Percentiles rank a stretch among this genome's conserved stretches.
Evolutionary conservation across 768 basidiomycete genomes (phyloP).

Genomic region (Rhizopogon vesiculosus): DNA sequence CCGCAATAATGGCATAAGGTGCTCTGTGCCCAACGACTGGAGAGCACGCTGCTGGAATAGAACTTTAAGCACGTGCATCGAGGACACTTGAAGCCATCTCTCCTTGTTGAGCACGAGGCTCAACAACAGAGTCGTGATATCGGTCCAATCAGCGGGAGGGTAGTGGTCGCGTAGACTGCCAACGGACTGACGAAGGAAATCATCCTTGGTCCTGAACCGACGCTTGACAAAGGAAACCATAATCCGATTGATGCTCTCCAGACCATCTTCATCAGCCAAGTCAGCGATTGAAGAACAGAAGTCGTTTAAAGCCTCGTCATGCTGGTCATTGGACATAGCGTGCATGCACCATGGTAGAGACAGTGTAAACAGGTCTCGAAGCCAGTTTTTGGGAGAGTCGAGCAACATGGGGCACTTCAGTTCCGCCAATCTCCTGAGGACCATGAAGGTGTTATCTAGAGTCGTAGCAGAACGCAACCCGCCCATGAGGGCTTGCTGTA

Average conservation of each 20-base stretch:
- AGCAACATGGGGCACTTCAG: constrained; percentile 61
- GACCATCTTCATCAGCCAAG: constrained; percentile 69
- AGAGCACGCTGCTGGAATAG: constrained; percentile 81
- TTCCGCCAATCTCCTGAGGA: constrained; percentile 59
- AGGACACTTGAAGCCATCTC: constrained; percentile 75
- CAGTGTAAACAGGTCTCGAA: constrained; percentile 79
- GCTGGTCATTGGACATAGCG: constrained; percentile 61
- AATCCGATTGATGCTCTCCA: constrained; percentile 78
- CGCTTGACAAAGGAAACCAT: constrained; percentile 86
- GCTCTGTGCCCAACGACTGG: constrained; percentile 74
- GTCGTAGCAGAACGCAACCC: constrained; percentile 81
- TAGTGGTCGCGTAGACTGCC: constrained; percentile 84
- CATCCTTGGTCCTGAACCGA: constrained; percentile 88
- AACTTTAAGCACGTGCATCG: constrained; percentile 85
- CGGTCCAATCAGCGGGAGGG: constrained; percentile 66
- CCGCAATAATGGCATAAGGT: constrained; percentile 87
- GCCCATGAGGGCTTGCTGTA: constrained; percentile 69
- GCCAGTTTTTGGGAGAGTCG: constrained; percentile 63
- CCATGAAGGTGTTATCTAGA: constrained; percentile 57
- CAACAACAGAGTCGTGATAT: constrained; percentile 81
- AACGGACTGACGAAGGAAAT: constrained; percentile 89
- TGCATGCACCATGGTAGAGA: constrained; percentile 87
- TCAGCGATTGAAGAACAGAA: constrained; percentile 71
- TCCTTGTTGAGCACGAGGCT: constrained; percentile 81
- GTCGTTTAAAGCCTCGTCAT: constrained; percentile 54